Evolutionary conservation across 441 rosid species (phyloP), one percentile per base, ranked within the genome.

Genomic region (Euphorbia schlechtendalii): DNA sequence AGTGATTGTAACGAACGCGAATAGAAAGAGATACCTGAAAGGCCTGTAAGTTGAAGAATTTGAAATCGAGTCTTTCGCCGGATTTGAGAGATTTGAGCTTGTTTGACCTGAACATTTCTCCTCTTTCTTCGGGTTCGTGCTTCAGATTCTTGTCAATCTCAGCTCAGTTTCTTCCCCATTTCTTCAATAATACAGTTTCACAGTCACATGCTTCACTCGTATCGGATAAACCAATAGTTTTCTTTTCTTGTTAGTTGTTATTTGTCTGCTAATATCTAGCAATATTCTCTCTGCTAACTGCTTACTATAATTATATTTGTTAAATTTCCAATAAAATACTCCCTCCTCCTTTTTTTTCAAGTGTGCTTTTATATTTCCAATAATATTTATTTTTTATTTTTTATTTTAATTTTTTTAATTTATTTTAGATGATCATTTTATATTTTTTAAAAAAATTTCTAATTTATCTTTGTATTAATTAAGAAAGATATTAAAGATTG

Each of bases 61-160:
- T 78, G 80, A 86, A 83, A 59, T 81, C 85, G 56, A 82, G 65
- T 46, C 73, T 76, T 66, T 81, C 82, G 58, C 76, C 72, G 17
- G 49, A 53, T 53, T 64, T 64, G 2, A 36, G 36, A 53, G 75
- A 63, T 57, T 62, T 74, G 52, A 59, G 78, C 70, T 65, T 77
- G 71, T 76, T 75, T 69, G 77, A 68, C 65, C 81, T 77, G 57
- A 79, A 82, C 89, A 84, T 82, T 59, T 66, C 65, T 21, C 41
- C 53, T 10, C 15, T 28, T 49, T 30, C 36, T 36, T 61, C 11
- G 4, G 14, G 41, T 56, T 57, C 10, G 22, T 54, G 21, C 11
- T 15, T 21, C 49, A 28, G 11, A 52, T 2, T 28, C 22, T 28
- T 21, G 9, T 38, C 2, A 18, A 49, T 2, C 15, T 60, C 36